Evolutionary conservation across 129 eudicot genomes (phyloP), one percentile per base, ranked within the genome.

Genomic region (Centrapalus pauciflorus): DNA sequence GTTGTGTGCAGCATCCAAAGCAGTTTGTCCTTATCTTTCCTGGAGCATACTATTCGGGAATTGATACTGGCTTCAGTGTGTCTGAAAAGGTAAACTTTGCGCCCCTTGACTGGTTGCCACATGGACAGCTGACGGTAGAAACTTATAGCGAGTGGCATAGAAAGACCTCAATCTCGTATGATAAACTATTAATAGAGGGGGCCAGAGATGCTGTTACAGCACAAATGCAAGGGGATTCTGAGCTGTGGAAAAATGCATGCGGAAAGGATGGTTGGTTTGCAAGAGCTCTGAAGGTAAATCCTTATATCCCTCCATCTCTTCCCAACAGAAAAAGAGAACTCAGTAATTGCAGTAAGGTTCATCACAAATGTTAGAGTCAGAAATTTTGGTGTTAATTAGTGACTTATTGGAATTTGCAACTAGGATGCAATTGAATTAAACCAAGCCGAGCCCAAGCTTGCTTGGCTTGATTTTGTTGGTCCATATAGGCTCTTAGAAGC

Each of bases 71-170:
- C 14, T 88, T 85, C 61, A 83, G 82, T 81, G 75, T 84, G 76
- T 72, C 87, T 0, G 91, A 83, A 66, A 50, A 77, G 24, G 90
- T 75, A 41, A 76, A 76, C 61, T 64, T 93, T 64, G 98, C 96
- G 27, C 87, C 95, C 50, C 69, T 88, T 60, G 96, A 93, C 81
- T 93, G 96, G 96, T 78, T 93, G 71, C 92, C 92, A 30, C 82
- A 83, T 82, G 98, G 98, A 35, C 95, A 77, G 67, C 64, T 67
- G 74, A 60, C 74, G 5, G 72, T 73, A 48, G 92, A 88, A 55
- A 70, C 71, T 24, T 88, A 83, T 66, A 65, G 84, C 63, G 92
- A 69, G 59, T 58, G 69, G 38, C 45, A 77, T 60, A 72, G 84
- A 66, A 86, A 82, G 77, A 83, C 96, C n/a, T 84, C 71, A 7